Conservation (phyloP, 345 rosid genomes). For the Hibiscus mutabilis region DNA sequence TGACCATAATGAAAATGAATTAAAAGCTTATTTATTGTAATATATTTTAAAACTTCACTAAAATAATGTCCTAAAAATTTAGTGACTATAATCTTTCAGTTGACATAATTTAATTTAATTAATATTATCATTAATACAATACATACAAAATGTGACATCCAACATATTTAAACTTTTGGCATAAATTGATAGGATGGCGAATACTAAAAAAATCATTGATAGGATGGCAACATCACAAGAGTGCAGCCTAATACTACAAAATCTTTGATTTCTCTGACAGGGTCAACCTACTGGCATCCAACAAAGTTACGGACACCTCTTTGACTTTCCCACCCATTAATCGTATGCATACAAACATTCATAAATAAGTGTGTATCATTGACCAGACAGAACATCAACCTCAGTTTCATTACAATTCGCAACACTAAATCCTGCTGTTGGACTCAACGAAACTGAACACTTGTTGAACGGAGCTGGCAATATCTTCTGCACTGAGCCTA, state of each 20-base stretch:
- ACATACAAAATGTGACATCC: no score
- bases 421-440: constrained; percentile 49
- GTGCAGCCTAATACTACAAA: not conserved
- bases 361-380: no score
- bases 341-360: not conserved
- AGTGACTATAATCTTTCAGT: no score
- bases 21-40: no score
- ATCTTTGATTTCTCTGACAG: not conserved
- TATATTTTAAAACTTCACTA: no score
- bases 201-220: no score
- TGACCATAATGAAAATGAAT: no score
- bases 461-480: constrained; percentile 79
- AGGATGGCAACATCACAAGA: not conserved
- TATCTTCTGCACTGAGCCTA: constrained; percentile 73
- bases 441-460: constrained; percentile 81
- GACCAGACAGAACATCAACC: not conserved
- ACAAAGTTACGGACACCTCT: not conserved
- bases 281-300: not conserved
- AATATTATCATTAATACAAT: no score
- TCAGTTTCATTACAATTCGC: not conserved
- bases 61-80: no score
- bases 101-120: no score
- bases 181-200: no score
- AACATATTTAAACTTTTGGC: no score
- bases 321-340: not conserved